Percentiles rank a stretch among this genome's conserved stretches.
phyloP scores from a whole-genome alignment of 306 rosid species.

The Lathyrus aphaca region DNA sequence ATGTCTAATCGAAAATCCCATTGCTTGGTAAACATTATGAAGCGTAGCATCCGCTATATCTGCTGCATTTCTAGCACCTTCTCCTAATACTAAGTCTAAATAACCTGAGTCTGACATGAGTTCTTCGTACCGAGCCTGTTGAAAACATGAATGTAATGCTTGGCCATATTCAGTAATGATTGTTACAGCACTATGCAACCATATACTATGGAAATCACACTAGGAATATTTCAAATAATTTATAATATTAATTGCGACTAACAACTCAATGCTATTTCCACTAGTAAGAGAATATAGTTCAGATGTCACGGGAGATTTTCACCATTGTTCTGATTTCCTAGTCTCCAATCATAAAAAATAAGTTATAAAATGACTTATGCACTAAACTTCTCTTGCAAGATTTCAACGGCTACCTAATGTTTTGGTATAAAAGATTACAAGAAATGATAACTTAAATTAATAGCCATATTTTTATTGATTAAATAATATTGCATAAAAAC shows the following conservation, averaged over 20 bases:
- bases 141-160: neutral
- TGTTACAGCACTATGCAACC: neutral
- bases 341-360: too few relatives aligned
- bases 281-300: neutral
- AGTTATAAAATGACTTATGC: too few relatives aligned
- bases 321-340: too few relatives aligned
- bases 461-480: too few relatives aligned
- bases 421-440: too few relatives aligned
- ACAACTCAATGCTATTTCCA: neutral
- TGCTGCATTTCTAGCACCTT: slow-evolving; percentile 83
- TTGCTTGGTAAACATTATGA: slow-evolving; percentile 78
- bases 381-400: too few relatives aligned
- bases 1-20: slow-evolving; percentile 81
- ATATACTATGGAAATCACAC: neutral
- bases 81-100: slow-evolving; percentile 79
- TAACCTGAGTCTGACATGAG: slow-evolving; percentile 78
- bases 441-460: too few relatives aligned
- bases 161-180: neutral
- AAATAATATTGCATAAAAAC: too few relatives aligned
- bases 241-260: neutral
- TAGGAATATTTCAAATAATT: neutral
- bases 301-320: too few relatives aligned
- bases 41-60: slow-evolving; percentile 79
- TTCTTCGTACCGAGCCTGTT: slow-evolving; percentile 84
- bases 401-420: too few relatives aligned